Conservation (phyloP, 352 stramenopile species). For the Blastocystis sp. region DNA sequence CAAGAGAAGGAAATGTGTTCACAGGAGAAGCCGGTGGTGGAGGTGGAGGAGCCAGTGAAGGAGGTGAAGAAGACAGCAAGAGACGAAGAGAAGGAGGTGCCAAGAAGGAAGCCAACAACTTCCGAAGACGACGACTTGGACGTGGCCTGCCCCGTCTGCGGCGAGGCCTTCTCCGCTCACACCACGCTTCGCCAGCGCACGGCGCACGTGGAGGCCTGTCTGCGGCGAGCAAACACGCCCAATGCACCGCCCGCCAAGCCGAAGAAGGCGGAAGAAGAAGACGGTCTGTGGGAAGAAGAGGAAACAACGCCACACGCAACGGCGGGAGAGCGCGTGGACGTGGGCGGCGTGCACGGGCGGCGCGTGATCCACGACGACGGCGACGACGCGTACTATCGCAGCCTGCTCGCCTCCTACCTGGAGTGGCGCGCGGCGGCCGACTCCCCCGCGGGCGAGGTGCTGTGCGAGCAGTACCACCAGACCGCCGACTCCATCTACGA, state of each 20-base stretch:
- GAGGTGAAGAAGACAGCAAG: neutral
- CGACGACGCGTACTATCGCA: constrained; percentile 14
- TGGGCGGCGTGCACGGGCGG: neutral
- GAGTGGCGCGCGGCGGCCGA: neutral
- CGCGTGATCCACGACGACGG: constrained; percentile 40
- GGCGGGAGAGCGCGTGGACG: neutral
- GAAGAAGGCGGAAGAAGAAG: neutral
- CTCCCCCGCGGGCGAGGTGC: neutral
- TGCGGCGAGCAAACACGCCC: neutral
- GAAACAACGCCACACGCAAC: neutral
- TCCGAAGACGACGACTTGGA: no score
- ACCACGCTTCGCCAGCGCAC: constrained; percentile 33
- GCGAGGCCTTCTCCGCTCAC: neutral
- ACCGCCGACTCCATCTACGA: neutral
- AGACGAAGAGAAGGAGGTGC: neutral
- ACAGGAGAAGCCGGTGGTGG: neutral
- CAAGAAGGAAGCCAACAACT: neutral
- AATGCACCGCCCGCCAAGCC: neutral
- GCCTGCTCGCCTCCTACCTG: constrained; percentile 23
- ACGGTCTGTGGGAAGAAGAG: constrained; percentile 12
- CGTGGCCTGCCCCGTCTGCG: constrained; percentile 52
- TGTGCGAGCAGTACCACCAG: neutral
- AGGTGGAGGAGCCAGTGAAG: neutral
- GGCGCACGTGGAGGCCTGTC: constrained; percentile 31
- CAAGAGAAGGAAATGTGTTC: no score